Conservation (phyloP, 2,329 filamentous ascomycete species). For the Fusarium falciforme region DNA sequence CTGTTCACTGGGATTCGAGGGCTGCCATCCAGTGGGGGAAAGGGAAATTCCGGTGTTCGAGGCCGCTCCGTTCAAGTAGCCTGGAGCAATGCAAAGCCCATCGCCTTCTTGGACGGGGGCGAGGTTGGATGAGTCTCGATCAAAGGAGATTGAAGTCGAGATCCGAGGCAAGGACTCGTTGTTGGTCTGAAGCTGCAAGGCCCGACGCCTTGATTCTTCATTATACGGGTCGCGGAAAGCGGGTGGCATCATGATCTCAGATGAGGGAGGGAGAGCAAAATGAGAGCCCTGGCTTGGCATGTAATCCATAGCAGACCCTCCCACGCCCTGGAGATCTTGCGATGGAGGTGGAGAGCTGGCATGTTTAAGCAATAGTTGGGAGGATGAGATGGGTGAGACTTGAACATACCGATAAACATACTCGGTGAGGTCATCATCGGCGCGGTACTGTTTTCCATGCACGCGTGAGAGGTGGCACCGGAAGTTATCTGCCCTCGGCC, state of each 20-base stretch:
- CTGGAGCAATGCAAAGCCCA: slow-evolving; percentile 27
- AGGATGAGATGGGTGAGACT: background rate
- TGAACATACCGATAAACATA: slow-evolving; percentile 45
- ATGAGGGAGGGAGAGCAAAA: slow-evolving; percentile 26
- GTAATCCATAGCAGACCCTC: slow-evolving; percentile 42
- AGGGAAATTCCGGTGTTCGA: background rate
- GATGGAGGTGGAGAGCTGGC: slow-evolving; percentile 17
- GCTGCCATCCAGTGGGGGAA: background rate
- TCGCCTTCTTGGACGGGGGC: slow-evolving; percentile 32
- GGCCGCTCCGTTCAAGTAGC: slow-evolving; percentile 15
- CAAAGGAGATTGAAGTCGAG: slow-evolving; percentile 17
- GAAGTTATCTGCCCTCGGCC: slow-evolving; percentile 90
- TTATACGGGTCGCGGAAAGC: slow-evolving; percentile 8
- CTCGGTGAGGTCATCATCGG: slow-evolving; percentile 53
- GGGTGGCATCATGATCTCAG: background rate
- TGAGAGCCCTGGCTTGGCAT: slow-evolving; percentile 29
- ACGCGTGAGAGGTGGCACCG: slow-evolving; percentile 79
- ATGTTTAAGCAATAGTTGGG: slow-evolving; percentile 3
- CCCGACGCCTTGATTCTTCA: slow-evolving; percentile 7
- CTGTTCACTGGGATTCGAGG: slow-evolving; percentile 3
- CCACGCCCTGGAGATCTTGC: slow-evolving; percentile 43
- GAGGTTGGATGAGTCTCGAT: slow-evolving; percentile 25
- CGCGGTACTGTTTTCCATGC: slow-evolving; percentile 60
- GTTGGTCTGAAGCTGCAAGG: slow-evolving; percentile 13
- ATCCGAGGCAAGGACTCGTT: slow-evolving; percentile 16